These are phyloP conservation scores for Xylariaceae sp. DNA, from an alignment of 2,329 filamentous ascomycete genomes.

Conservation along the genomic window DNA sequence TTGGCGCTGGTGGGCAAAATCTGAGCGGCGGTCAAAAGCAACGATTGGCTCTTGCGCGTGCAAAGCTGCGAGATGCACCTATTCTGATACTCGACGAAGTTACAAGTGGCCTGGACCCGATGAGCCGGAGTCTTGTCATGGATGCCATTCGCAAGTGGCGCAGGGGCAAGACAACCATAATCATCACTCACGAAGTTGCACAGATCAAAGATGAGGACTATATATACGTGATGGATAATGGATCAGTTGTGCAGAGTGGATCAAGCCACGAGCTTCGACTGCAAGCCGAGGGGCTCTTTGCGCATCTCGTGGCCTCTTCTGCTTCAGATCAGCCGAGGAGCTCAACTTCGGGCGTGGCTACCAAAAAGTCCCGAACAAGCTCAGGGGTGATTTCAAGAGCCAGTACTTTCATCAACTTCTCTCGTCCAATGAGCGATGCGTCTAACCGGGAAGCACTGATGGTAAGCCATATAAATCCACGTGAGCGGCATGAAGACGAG, in stretches of 20 bases:
- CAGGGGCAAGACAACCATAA: conserved; percentile 76
- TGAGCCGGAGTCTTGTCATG: conserved; percentile 64
- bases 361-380: no score
- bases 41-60: conserved; percentile 74
- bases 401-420: conserved; percentile 13
- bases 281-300: conserved; percentile 41
- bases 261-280: conserved; percentile 49
- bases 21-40: conserved; percentile 86
- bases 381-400: no score
- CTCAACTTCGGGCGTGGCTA: conserved; percentile 1
- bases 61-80: conserved; percentile 69
- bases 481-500: conserved; percentile 1
- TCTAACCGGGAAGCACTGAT: conserved; percentile 9
- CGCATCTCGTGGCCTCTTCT: conserved; percentile 31
- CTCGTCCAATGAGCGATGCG: conserved; percentile 11
- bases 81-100: conserved; percentile 85
- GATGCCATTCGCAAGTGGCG: conserved; percentile 75
- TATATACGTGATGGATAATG: conserved; percentile 73
- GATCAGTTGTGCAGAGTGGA: conserved; percentile 65
- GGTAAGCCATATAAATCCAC: conserved; percentile 2
- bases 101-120: conserved; percentile 79
- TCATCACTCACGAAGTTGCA: conserved; percentile 86
- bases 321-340: background rate
- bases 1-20: conserved; percentile 65
- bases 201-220: conserved; percentile 72